Base-by-base conservation (phyloP, 1,139 yeast genomes). In the Yamadazyma aaseri region DNA sequence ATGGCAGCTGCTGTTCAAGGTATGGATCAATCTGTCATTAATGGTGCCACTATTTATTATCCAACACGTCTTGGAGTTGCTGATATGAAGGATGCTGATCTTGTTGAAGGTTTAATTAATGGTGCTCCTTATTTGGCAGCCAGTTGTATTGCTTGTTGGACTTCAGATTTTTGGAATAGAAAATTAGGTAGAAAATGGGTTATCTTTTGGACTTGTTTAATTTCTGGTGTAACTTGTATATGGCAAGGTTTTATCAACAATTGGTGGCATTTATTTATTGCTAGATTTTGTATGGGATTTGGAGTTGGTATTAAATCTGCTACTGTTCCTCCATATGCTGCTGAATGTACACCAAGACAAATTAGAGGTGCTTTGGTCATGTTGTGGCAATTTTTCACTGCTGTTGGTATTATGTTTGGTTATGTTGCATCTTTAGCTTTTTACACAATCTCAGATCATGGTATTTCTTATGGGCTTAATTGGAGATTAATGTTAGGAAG, bases 1-100 rank as follows among this genome's bases (percentile, higher is more conserved):
- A 76, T 86, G 79, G 87, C 94, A 33, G 96, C 96, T 13, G 86
- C 90, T 6, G 90, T 87, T 24, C 95, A 86, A 58, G 96, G 96
- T 51, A 86, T 86, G 87, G 96, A 87, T 57, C 95, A 87, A 57
- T 73, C 94, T 3, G 95, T 86, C 14, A 76, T 84, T 39, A 85
- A 86, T 51, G 96, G 96, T 45, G 96, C 96, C 6, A 76, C 82
- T 38, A 60, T 86, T 29, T 82, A 78, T 53, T 86, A 80, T 57
- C 85, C 90, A 4, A 49, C 49, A 2, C 58, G 57, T 3, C 70
- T 84, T 55, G 82, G 80, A 1, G 71, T 82, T 32, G 62, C 55
- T 11, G 41, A 34, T 22, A 63, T 72, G 51, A 62, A 67, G 21
- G 66, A 81, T 50, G 71, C 78, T 29, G 78, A 78, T 39, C 81